Evolutionary conservation across 371 early-diverging fungal genomes (phyloP), one percentile per base, ranked within the genome.

Genomic region (Syncephalastrum sp.): DNA sequence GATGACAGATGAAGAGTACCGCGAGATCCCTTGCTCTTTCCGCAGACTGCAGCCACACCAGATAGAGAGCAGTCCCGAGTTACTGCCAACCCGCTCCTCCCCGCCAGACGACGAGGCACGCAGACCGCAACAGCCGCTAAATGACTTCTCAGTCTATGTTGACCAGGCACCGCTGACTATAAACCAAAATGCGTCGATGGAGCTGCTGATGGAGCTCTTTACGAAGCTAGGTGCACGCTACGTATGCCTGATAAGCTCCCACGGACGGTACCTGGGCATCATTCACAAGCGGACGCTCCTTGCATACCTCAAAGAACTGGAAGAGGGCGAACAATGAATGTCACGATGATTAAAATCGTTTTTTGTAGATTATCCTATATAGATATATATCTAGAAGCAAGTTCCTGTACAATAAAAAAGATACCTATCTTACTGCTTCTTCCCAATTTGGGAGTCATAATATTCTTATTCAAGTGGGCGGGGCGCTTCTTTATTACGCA

Each of bases 121-220:
- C 15, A 42, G 44, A 15, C 24, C 24, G 17, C 23, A 24, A 2
- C 33, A 45, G 15, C 60, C 60, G 24, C 55, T 72, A 0, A 79
- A 79, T 61, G 86, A 89, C 72, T 84, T 90, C 67, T 84, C 89
- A 4, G 82, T 79, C 4, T 88, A 86, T 61, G 85, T 89, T 4
- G 92, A 94, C 69, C 86, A 88, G 66, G 85, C 94, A 1, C 97
- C 97, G 1, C 54, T 95, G 13, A 79, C 89, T 1, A 82, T 96
- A 8, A 76, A 85, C 16, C 66, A 83, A 3, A 79, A 84, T 51
- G 77, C 92, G 15, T 89, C 93, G 17, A 89, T 94, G 79, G 95
- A 95, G 50, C 58, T 94, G n/a, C 87, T 92, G 8, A 77, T 89
- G 66, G 94, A 94, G 50, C 65, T 97, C 58, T 93, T 97, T 66